Base-by-base conservation (phyloP, 441 rosid genomes). In the Pelargonium cotyledonis region DNA sequence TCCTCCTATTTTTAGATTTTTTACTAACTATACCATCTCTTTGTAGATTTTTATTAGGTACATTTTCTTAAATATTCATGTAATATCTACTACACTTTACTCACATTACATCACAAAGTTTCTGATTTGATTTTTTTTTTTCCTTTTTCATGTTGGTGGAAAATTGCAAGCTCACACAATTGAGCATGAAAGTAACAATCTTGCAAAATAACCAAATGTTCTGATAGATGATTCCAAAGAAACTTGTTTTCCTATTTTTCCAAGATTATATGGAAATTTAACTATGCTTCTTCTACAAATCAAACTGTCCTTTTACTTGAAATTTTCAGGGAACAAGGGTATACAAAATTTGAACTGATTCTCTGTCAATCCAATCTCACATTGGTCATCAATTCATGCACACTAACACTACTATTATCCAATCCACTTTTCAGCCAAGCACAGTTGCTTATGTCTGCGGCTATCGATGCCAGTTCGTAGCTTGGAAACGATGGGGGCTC, bases 401-500 rank as follows among this genome's bases (percentile, higher is more conserved):
- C 71, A 73, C 66, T 65, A 68, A 82, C 74, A 72, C 76, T 83
- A 47, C 82, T 83, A 68, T 80, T 86, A 73, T 87, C 89, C 80
- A 92, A 76, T 53, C 96, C 96, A 65, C 96, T 90, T 76, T 86
- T 86, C 65, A 90, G 78, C 96, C 94, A 92, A 65, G 96, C 98
- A 26, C 84, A 78, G 73, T 87, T 90, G 70, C 96, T 88, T 72
- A 89, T 89, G 53, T 89, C 92, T n/a, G 94, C 81, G 47, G 92
- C 88, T 75, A 90, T 83, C 18, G 93, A 80, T 70, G 96, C 96
- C 86, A 92, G 80, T 75, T 90, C 96, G 55, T 78, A 87, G 72
- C 83, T 85, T n/a, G 94, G 86, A 77, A 84, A 81, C 62, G 86
- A 66, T 35, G 86, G 84, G 35, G 88, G 77, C 75, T 86, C 96